Evolutionary conservation across 225 moss, liverwort and hornwort species (phyloP).

Genomic region (Bryum argenteum): DNA sequence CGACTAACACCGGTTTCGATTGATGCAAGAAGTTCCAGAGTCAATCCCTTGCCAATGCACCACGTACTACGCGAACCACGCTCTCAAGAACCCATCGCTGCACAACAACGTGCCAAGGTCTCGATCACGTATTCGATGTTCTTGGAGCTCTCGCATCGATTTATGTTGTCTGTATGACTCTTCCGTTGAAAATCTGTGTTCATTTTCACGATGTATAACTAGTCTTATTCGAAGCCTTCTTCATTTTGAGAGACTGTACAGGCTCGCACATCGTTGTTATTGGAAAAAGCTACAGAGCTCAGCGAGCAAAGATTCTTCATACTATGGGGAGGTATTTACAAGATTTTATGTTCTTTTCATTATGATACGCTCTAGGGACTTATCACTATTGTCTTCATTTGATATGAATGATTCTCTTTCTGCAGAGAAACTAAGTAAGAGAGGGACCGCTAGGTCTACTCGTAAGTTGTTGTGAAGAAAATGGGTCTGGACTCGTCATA

Average conservation of each 20-base stretch:
- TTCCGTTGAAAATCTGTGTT: background rate
- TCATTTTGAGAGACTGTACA: slow-evolving; percentile 24
- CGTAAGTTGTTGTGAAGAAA: slow-evolving; percentile 60
- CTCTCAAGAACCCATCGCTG: slow-evolving; percentile 68
- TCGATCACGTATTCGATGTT: background rate
- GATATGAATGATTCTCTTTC: background rate
- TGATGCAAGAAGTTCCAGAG: slow-evolving; percentile 65
- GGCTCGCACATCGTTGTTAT: slow-evolving; percentile 65
- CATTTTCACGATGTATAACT: too few species aligned
- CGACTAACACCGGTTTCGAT: background rate
- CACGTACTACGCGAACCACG: slow-evolving; percentile 58
- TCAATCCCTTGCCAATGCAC: slow-evolving; percentile 68
- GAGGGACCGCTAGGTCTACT: slow-evolving; percentile 63
- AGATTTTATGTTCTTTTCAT: background rate
- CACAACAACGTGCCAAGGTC: slow-evolving; percentile 75
- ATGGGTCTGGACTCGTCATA: slow-evolving; percentile 72
- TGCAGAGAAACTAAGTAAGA: slow-evolving; percentile 60
- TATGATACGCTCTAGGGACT: background rate
- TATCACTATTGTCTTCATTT: background rate
- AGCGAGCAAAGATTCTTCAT: slow-evolving; percentile 58
- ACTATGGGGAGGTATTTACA: slow-evolving; percentile 55
- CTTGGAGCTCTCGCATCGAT: slow-evolving; percentile 3
- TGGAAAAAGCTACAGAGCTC: slow-evolving; percentile 75
- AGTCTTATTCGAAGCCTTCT: too few species aligned
- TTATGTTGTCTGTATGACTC: background rate